Conservation (phyloP, 805 yeast species). For the Pichia ethanolica region DNA sequence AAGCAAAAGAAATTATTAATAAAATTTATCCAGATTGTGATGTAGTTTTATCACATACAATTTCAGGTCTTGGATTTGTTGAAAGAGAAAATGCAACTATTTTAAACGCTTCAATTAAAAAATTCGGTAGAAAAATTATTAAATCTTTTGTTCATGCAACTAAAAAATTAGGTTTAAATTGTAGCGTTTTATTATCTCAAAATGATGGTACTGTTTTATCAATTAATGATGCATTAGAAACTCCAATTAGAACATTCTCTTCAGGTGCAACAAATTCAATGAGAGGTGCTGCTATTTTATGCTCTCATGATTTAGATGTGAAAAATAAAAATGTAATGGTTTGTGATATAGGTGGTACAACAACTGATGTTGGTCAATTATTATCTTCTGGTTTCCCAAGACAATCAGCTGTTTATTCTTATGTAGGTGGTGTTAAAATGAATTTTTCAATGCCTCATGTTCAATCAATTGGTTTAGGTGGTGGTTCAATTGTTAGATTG, state of each 20-base stretch:
- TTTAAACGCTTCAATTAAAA: not conserved
- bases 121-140: not conserved
- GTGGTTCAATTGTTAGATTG: not conserved
- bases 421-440: not conserved
- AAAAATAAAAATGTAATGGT: not conserved
- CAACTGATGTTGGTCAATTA: not conserved
- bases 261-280: constrained; percentile 1
- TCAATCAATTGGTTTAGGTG: not conserved
- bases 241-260: not conserved
- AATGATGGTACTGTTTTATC: not conserved
- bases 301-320: not conserved
- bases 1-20: not conserved
- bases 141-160: not conserved
- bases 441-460: not conserved
- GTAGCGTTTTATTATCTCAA: not conserved
- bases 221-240: not conserved
- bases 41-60: not conserved
- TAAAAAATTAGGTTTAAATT: not conserved
- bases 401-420: not conserved
- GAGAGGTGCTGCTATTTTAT: not conserved
- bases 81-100: constrained; percentile 1
- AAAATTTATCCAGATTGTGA: not conserved
- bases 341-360: not conserved
- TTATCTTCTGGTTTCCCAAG: not conserved
- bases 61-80: not conserved